Evolutionary conservation across 179 eudicot genomes (phyloP), one percentile per base, ranked within the genome.

Genomic region (Silene coronaria): DNA sequence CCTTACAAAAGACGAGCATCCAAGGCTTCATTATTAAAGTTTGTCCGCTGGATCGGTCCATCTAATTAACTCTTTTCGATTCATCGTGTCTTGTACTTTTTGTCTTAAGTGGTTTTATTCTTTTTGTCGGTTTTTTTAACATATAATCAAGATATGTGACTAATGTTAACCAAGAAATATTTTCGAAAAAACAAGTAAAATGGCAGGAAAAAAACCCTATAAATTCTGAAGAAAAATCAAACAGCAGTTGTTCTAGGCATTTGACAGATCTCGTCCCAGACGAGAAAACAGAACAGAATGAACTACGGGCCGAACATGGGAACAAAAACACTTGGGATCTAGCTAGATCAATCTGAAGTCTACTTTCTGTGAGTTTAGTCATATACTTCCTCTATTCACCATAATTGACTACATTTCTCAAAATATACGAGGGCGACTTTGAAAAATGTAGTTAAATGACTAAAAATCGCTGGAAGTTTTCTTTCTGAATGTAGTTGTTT

Each of bases 321-420:
- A 2, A 42, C 11, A 32, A 51, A 17, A 26, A 24, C 42, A 26
- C 79, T 75, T 9, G 19, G 45, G 32, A 36, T 76, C 68, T 75
- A 70, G 70, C 48, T 51, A 64, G 23, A 62, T 30, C 69, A 60
- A 67, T 67, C 3, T 67, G 28, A 76, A 77, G 70, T 61, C 83
- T 76, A 76, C 45, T 59, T 69, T 16, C 58, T 53, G 58, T 53
- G 58, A 53, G 21, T 53, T 16, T 16, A 51, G 58, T 53, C 58
- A n/a, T 53, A n/a, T 53, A 53, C 58, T 53, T 53, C 21, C 21
- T 0, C 8, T 17, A 21, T 53, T 17, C 58, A 14, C 6, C 58
- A 16, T 21, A 53, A 53, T 53, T 53, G 7, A 53, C 58, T n/a
- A 53, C 58, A 53, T 53, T 53, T 53, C 58, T 53, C 58, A 17